phyloP scores from a whole-genome alignment of 2,329 filamentous ascomycete genomes.

The Colletotrichum graminicola region DNA sequence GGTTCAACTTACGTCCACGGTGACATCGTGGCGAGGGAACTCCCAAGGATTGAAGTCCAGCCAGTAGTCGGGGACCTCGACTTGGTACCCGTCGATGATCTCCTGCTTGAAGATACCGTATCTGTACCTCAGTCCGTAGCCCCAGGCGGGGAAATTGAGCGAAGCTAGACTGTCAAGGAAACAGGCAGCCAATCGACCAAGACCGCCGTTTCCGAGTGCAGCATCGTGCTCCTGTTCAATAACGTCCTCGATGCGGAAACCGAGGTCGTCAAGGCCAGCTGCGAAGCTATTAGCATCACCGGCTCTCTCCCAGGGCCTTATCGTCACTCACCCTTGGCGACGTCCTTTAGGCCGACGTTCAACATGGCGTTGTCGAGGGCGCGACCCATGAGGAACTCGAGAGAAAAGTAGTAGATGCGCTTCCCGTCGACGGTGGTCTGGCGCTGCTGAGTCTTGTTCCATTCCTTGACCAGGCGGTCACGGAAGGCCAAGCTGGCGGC shows the following conservation, averaged over 20 bases:
- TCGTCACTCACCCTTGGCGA: slow-evolving; percentile 75
- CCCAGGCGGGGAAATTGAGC: slow-evolving; percentile 96
- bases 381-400: slow-evolving; percentile 98
- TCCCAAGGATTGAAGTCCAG: slow-evolving; percentile 99
- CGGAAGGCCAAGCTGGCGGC: slow-evolving; percentile 93
- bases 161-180: slow-evolving; percentile 97
- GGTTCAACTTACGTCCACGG: slow-evolving; percentile 77
- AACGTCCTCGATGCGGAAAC: slow-evolving; percentile 96
- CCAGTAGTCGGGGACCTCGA: slow-evolving; percentile 99
- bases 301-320: not conserved
- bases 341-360: slow-evolving; percentile 89
- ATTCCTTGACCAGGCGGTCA: slow-evolving; percentile 92
- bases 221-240: slow-evolving; percentile 96
- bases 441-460: slow-evolving; percentile 98
- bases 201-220: slow-evolving; percentile 93
- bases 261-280: slow-evolving; percentile 90
- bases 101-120: slow-evolving; percentile 99
- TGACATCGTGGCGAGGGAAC: slow-evolving; percentile 94
- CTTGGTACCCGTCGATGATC: slow-evolving; percentile 97
- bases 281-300: slow-evolving; percentile 40
- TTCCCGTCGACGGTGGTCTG: slow-evolving; percentile 93
- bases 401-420: slow-evolving; percentile 95
- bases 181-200: slow-evolving; percentile 94
- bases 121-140: slow-evolving; percentile 93
- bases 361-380: slow-evolving; percentile 99